These are phyloP conservation scores for Tetraselmis striata DNA, from an alignment of 139 green algal genomes.

Conservation along the genomic window DNA sequence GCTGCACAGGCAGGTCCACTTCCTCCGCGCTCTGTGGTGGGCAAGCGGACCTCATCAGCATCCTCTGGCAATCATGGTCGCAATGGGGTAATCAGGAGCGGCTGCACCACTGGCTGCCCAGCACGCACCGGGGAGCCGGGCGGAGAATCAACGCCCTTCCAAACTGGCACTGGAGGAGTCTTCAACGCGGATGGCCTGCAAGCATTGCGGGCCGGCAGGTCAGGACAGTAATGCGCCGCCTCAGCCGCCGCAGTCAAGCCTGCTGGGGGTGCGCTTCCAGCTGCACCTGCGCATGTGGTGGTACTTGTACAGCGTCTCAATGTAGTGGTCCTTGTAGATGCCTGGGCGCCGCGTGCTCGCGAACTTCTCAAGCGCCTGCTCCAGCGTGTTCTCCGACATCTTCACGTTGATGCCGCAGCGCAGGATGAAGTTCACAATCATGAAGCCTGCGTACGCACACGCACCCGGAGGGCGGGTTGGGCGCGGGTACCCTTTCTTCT, in stretches of 20 bases:
- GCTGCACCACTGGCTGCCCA: too few relatives aligned
- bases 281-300: constrained; percentile 57
- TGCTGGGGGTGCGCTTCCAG: too few relatives aligned
- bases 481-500: too few relatives aligned
- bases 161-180: constrained; percentile 45
- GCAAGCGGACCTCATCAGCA: too few relatives aligned
- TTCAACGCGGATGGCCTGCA: constrained; percentile 12
- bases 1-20: not conserved
- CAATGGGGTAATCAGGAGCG: too few relatives aligned
- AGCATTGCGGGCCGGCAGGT: not conserved
- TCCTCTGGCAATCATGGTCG: too few relatives aligned
- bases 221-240: too few relatives aligned
- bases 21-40: not conserved
- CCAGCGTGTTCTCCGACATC: constrained; percentile 17
- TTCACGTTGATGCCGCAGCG: constrained; percentile 14
- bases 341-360: constrained; percentile 64
- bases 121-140: not conserved
- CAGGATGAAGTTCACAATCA: constrained; percentile 57
- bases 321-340: constrained; percentile 98
- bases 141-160: constrained; percentile 51
- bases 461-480: too few relatives aligned
- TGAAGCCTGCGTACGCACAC: constrained; percentile 50
- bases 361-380: constrained; percentile 60
- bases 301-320: constrained; percentile 78
- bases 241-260: too few relatives aligned